Conservation (phyloP, 441 rosid species). For the Populus hybrid region DNA sequence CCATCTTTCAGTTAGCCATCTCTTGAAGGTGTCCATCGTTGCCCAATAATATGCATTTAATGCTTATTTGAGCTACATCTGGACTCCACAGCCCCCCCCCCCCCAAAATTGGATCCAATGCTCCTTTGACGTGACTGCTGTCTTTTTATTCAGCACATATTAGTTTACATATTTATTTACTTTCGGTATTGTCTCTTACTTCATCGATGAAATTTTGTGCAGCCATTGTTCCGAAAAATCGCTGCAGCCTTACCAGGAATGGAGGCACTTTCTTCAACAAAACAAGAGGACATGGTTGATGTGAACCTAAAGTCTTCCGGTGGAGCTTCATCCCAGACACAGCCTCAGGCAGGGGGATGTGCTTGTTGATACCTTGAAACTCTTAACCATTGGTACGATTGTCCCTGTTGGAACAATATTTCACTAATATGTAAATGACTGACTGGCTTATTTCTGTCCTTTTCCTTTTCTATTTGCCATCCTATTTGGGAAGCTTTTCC, state of each 20-base stretch:
- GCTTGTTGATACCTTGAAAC: slow-evolving; percentile 43
- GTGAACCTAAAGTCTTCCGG: slow-evolving; percentile 73
- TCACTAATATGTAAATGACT: neutral
- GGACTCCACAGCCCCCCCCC: neutral
- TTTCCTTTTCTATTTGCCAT: neutral
- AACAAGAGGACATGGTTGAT: slow-evolving; percentile 90
- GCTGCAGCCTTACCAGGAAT: slow-evolving; percentile 55
- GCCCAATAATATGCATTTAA: neutral
- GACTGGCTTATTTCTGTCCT: neutral
- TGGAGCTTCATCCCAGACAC: slow-evolving; percentile 50
- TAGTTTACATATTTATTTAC: neutral
- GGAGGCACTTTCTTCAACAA: slow-evolving; percentile 72
- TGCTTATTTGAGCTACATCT: neutral
- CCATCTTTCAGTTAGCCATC: neutral
- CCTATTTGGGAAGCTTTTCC: neutral
- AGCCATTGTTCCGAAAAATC: slow-evolving; percentile 67
- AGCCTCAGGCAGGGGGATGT: slow-evolving; percentile 70
- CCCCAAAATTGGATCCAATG: neutral
- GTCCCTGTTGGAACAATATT: neutral
- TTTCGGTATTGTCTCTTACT: neutral
- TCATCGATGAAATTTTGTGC: slow-evolving; percentile 9
- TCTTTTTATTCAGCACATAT: neutral
- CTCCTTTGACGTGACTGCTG: neutral
- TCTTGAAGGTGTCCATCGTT: neutral
- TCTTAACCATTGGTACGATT: neutral